These are phyloP conservation scores for Coprinellus aureogranulatus DNA, from an alignment of 768 basidiomycete genomes.

Conservation along the genomic window DNA sequence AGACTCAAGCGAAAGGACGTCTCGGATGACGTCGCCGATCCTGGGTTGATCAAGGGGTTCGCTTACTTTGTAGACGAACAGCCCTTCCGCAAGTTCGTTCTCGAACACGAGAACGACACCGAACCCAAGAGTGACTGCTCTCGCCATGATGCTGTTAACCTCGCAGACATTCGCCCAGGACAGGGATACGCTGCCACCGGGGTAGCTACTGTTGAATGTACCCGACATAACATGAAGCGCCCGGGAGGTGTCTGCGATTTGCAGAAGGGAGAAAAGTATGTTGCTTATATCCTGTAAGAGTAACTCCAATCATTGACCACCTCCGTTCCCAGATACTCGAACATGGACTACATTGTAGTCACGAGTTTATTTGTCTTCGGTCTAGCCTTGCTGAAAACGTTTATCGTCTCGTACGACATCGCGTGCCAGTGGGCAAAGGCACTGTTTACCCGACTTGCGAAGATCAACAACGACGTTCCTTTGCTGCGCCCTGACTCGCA, in stretches of 20 bases:
- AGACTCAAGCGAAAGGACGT: background rate
- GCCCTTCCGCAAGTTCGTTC: constrained; percentile 8
- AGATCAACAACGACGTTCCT: constrained; percentile 10
- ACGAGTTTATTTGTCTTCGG: constrained; percentile 1
- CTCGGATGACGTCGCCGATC: constrained; percentile 8
- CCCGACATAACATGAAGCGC: constrained; percentile 27
- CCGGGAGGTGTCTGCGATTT: constrained; percentile 26
- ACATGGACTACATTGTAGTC: constrained; percentile 30
- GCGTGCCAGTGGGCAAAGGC: constrained; percentile 25
- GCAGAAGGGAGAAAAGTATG: constrained; percentile 31
- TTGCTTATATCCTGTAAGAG: background rate
- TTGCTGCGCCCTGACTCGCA: background rate
- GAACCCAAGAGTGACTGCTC: constrained; percentile 24
- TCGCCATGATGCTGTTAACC: constrained; percentile 26
- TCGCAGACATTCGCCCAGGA: constrained; percentile 15
- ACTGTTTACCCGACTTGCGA: constrained; percentile 14
- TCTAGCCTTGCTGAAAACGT: background rate
- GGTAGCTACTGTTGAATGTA: constrained; percentile 25
- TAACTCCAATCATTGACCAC: no score
- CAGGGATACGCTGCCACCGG: constrained; percentile 26
- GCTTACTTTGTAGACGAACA: constrained; percentile 12
- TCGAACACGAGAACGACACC: background rate
- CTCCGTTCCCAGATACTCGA: constrained; percentile 28
- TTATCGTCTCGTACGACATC: constrained; percentile 27
- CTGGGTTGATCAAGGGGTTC: constrained; percentile 8